A percentile compares a stretch with the other conserved stretches of the same genome.
Conservation (phyloP, 805 yeast species). For the Brettanomyces anomalus region DNA sequence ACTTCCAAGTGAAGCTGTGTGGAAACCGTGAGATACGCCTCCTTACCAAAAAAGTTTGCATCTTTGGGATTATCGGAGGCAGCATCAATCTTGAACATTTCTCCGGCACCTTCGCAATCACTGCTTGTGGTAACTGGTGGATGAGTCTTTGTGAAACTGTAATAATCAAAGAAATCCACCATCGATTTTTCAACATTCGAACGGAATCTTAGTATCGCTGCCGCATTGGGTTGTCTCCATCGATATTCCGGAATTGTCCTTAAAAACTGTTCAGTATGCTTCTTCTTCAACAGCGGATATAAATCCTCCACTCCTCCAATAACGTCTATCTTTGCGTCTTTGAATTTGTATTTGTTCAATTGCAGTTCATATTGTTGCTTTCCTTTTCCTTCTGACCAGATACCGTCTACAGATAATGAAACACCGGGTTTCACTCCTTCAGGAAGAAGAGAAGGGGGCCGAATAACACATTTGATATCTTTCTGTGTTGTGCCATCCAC, state of each 20-base stretch:
- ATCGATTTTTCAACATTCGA: conserved; percentile 53
- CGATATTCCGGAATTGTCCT: conserved; percentile 70
- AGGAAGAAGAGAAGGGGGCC: conserved; percentile 27
- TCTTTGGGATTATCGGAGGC: conserved; percentile 13
- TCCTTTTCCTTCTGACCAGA: conserved; percentile 38
- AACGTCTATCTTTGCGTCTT: conserved; percentile 28
- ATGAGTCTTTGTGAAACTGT: conserved; percentile 59
- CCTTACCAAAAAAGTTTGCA: conserved; percentile 50
- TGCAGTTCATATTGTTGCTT: conserved; percentile 45
- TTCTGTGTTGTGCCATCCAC: conserved; percentile 63
- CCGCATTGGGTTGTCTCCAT: conserved; percentile 59
- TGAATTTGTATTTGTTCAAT: conserved; percentile 22
- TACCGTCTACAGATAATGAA: conserved; percentile 20
- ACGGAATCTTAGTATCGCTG: conserved; percentile 63
- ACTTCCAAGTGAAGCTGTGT: conserved; percentile 88
- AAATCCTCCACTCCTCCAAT: conserved; percentile 53
- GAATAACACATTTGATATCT: conserved; percentile 48
- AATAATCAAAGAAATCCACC: conserved; percentile 40
- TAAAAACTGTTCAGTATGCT: conserved; percentile 54
- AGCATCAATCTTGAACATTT: conserved; percentile 54
- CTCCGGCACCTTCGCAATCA: conserved; percentile 98
- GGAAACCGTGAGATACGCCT: conserved; percentile 76
- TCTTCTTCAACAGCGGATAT: conserved; percentile 82
- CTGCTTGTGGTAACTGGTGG: conserved; percentile 85
- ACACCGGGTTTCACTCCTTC: conserved; percentile 30